Evolutionary conservation across 2,329 filamentous ascomycete genomes (phyloP).

Genomic region (Aspergillus flavus): DNA sequence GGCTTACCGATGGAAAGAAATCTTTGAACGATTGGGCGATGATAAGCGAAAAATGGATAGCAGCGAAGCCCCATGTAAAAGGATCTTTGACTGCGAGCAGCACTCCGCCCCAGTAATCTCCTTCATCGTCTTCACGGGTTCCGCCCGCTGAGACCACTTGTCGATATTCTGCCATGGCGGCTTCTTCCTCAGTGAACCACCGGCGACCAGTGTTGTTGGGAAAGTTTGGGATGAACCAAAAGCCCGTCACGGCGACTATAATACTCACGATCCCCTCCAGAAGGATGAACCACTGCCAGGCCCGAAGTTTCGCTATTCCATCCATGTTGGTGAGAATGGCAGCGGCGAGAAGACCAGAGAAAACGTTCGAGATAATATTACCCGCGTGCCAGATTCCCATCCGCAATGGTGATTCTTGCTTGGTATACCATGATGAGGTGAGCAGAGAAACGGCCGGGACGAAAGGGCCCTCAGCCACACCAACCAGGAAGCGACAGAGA

Average conservation of each 20-base stretch:
- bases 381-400: background rate
- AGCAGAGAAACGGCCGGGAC: background rate
- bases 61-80: background rate
- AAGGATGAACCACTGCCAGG: background rate
- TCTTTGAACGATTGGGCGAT: background rate
- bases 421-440: background rate
- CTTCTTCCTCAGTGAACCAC: background rate
- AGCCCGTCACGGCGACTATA: background rate
- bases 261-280: background rate
- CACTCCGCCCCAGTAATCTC: background rate
- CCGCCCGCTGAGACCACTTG: background rate
- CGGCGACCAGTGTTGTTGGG: background rate
- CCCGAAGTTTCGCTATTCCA: background rate
- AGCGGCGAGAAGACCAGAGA: background rate
- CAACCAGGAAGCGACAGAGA: conserved; percentile 15
- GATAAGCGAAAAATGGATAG: background rate
- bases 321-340: background rate
- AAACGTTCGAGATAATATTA: background rate
- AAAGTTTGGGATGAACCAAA: background rate
- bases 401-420: background rate
- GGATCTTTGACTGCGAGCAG: background rate
- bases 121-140: background rate
- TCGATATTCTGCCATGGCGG: background rate
- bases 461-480: conserved; percentile 8
- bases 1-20: background rate